Evolutionary conservation across 163 green algal genomes (phyloP), one percentile per base, ranked within the genome.

Genomic region (Scenedesmus sp.): DNA sequence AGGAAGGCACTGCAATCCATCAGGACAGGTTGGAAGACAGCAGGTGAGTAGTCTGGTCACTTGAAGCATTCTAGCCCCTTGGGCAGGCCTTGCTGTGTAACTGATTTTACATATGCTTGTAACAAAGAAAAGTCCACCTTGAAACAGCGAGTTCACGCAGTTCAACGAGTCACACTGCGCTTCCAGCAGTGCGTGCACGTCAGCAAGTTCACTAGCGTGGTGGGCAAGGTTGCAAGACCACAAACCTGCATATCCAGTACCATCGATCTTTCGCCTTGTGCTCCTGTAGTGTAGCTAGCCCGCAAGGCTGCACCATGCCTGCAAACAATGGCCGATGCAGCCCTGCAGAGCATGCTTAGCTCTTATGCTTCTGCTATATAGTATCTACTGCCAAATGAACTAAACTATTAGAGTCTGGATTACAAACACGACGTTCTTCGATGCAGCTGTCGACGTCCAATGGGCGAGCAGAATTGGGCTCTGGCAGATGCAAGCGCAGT

Each of bases 291-390:
- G 6, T 79, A 79, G 4, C 23, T 79, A 52, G 70, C 70, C 70
- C 70, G 70, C 70, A 79, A 79, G 70, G 70, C 70, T 79, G 70
- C 70, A 79, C 70, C 70, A 52, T 79, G 70, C 70, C 70, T 79
- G 20, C 23, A 23, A 52, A 79, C 34, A 46, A 46, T 23, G 23
- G 52, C 70, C 70, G 70, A 79, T 79, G 70, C 70, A 79, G 70
- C 70, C 70, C 70, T 79, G 70, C 70, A 23, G 70, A 79, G 52
- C 70, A 79, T 79, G 23, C 52, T n/a, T 23, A 79, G 5, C 18
- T 23, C 52, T 23, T 13, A 52, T 46, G 70, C 70, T 23, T 5
- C 70, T 79, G 34, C 34, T 46, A 46, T 46, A 46, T 46, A 46
- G 34, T 46, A 46, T 52, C 23, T 52, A 15, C 23, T 79, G 23